Conservation (phyloP, 495 filamentous ascomycete species). For the Platismatia glauca region DNA sequence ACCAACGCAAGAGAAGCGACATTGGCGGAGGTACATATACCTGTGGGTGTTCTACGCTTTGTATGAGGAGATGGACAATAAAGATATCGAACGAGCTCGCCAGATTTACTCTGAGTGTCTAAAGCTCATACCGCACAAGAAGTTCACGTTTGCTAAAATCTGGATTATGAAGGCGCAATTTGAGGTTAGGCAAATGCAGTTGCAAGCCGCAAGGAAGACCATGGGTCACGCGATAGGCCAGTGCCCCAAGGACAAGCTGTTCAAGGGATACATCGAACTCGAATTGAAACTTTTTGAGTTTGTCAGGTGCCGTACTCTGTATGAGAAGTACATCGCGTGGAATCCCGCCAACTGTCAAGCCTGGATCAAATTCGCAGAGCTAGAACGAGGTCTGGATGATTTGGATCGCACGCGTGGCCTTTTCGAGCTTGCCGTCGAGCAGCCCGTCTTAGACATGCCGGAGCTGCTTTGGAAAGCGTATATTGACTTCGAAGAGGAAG, state of each 20-base stretch:
- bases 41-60: conserved; percentile 96
- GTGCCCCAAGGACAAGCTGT: conserved; percentile 92
- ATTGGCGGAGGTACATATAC: conserved; percentile 96
- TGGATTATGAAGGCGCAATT: conserved; percentile 93
- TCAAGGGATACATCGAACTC: conserved; percentile 84
- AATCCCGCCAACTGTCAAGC: conserved; percentile 80
- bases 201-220: conserved; percentile 72
- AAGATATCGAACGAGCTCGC: conserved; percentile 69
- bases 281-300: conserved; percentile 92
- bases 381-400: conserved; percentile 86
- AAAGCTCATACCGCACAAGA: conserved; percentile 84
- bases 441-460: conserved; percentile 89
- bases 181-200: conserved; percentile 77
- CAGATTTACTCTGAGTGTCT: conserved; percentile 88
- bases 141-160: conserved; percentile 94
- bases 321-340: conserved; percentile 88
- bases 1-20: conserved; percentile 90
- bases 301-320: conserved; percentile 76
- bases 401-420: conserved; percentile 79
- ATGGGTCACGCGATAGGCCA: conserved; percentile 84
- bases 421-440: conserved; percentile 81
- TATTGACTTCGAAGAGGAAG: conserved; percentile 95
- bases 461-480: conserved; percentile 95
- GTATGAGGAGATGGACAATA: conserved; percentile 81
- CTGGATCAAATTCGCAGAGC: conserved; percentile 90